Evolutionary conservation across 768 basidiomycete species (phyloP).

Genomic region (Stropharia rugosoannulata): DNA sequence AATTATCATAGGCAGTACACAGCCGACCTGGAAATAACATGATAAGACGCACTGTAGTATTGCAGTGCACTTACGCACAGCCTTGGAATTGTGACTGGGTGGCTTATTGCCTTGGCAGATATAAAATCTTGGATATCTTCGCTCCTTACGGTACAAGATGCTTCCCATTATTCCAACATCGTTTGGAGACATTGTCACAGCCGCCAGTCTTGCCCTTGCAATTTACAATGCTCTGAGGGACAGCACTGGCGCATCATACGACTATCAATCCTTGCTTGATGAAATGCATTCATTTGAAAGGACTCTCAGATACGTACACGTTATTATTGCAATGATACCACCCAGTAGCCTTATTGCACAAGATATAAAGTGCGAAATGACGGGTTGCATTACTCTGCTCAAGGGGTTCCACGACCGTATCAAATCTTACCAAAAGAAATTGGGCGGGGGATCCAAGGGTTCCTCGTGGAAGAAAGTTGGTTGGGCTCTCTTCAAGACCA

Average conservation of each 20-base stretch:
- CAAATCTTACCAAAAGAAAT: not conserved
- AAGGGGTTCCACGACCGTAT: not conserved
- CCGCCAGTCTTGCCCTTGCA: not conserved
- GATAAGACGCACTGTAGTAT: too few relatives aligned
- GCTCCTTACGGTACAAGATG: too few relatives aligned
- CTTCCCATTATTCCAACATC: conserved; percentile 3
- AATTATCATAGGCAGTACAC: too few relatives aligned
- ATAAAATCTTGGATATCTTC: too few relatives aligned
- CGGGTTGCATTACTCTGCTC: not conserved
- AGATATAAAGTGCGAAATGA: not conserved
- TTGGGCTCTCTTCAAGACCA: conserved; percentile 1
- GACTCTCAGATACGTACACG: not conserved
- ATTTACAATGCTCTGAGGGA: conserved; percentile 9
- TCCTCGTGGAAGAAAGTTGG: conserved; percentile 2
- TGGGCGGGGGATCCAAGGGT: not conserved
- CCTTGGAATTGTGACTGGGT: too few relatives aligned
- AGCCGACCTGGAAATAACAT: too few relatives aligned
- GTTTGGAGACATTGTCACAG: conserved; percentile 7
- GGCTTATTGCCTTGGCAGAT: too few relatives aligned
- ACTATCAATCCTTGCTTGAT: conserved; percentile 1
- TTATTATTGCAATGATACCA: not conserved
- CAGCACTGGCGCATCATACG: not conserved
- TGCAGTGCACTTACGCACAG: too few relatives aligned
- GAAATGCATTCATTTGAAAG: conserved; percentile 3
- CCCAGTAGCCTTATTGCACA: not conserved